Conservation (phyloP, 23 red algal species). For the Gracilaria domingensis region DNA sequence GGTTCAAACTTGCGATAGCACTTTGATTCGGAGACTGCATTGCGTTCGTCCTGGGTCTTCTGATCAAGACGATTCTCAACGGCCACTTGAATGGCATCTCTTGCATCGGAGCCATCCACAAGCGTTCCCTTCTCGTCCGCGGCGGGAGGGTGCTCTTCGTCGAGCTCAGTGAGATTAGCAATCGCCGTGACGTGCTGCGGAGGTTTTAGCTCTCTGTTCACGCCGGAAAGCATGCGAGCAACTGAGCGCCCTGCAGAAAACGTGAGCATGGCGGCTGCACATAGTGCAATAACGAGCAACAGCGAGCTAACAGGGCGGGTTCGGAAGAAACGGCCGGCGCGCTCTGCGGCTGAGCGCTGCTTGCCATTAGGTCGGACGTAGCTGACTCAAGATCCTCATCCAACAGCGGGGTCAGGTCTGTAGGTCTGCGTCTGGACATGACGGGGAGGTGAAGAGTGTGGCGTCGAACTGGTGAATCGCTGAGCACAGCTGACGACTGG, state of each 20-base stretch:
- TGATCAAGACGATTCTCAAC: conserved; percentile 19
- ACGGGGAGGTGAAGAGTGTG: neutral
- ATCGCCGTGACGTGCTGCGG: neutral
- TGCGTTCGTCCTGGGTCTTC: neutral
- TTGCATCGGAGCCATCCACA: conserved; percentile 50
- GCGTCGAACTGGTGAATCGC: neutral
- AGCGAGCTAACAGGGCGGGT: conserved; percentile 59
- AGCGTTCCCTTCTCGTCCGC: conserved; percentile 45
- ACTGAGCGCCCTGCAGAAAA: conserved; percentile 40
- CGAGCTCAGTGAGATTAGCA: conserved; percentile 1
- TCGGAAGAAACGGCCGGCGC: conserved; percentile 51
- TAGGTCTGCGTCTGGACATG: conserved; percentile 49
- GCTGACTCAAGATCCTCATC: conserved; percentile 35
- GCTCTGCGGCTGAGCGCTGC: conserved; percentile 41
- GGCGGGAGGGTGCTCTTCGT: conserved; percentile 3
- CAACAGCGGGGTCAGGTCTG: conserved; percentile 6
- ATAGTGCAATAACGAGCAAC: conserved; percentile 36
- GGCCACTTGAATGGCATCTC: conserved; percentile 23
- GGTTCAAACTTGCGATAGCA: conserved; percentile 68
- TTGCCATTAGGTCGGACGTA: conserved; percentile 48
- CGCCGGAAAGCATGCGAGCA: conserved; percentile 32
- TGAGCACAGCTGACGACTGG: neutral
- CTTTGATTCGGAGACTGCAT: conserved; percentile 1
- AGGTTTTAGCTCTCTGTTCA: neutral
- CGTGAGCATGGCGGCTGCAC: conserved; percentile 27